Percentiles rank a stretch among this genome's conserved stretches.
phyloP scores from a whole-genome alignment of 208 protist genomes.

The Zelonia costaricensis region DNA sequence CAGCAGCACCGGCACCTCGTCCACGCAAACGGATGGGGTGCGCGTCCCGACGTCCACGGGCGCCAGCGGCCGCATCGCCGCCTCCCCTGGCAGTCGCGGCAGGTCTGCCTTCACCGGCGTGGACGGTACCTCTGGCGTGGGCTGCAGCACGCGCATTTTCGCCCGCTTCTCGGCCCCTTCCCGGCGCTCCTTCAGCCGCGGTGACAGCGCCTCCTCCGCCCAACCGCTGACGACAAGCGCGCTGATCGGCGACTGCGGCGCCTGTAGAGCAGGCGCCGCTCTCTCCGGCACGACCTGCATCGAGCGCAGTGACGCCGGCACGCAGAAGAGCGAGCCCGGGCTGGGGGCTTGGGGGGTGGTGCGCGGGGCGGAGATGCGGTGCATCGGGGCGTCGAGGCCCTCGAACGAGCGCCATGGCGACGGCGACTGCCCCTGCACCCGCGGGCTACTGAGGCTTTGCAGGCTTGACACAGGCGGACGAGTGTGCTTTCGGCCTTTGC shows the following conservation, averaged over 20 bases:
- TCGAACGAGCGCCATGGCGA: not conserved
- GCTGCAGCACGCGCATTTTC: too few species aligned
- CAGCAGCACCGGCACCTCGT: constrained; percentile 8
- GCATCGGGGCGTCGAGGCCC: not conserved
- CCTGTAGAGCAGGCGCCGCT: not conserved
- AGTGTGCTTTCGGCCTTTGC: not conserved
- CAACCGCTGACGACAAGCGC: not conserved
- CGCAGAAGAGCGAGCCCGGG: not conserved
- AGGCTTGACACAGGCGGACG: too few species aligned
- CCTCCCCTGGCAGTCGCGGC: not conserved
- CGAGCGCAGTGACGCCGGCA: not conserved
- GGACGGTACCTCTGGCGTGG: not conserved
- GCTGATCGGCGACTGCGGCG: not conserved
- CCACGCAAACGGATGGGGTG: not conserved
- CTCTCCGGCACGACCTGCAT: not conserved
- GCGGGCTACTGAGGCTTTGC: not conserved
- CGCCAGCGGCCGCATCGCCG: not conserved
- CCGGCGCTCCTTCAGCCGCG: not conserved
- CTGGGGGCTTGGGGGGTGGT: not conserved
- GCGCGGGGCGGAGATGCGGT: not conserved
- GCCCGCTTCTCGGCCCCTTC: not conserved
- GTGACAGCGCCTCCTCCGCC: not conserved
- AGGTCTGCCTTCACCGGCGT: not conserved
- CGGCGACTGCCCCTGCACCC: not conserved
- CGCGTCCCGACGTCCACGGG: not conserved